A percentile compares a stretch with the other conserved stretches of the same genome.
Conservation (phyloP, 208 protist genomes). For the Leishmania braziliensis region DNA sequence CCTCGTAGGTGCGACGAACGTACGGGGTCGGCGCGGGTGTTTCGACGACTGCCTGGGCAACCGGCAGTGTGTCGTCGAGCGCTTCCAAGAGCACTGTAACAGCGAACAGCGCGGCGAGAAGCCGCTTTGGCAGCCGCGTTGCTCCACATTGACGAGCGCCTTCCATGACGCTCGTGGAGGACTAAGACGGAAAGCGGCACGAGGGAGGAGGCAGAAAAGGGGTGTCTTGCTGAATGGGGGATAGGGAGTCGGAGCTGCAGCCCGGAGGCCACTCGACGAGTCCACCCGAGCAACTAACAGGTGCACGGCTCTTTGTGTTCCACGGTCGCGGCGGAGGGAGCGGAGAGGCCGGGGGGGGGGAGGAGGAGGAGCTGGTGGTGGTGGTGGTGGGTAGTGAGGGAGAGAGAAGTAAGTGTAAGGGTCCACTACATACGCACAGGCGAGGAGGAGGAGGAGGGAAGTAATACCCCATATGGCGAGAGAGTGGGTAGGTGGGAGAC, state of each 20-base stretch:
- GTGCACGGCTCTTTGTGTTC: neutral
- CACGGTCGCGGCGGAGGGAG: neutral
- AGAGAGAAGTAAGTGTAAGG: neutral
- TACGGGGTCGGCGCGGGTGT: conserved; percentile 26
- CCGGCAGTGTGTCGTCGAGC: neutral
- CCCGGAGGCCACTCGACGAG: too few relatives aligned
- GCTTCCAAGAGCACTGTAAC: neutral
- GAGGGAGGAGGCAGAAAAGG: neutral
- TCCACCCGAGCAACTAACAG: neutral
- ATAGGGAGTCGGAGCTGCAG: neutral
- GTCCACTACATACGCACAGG: neutral
- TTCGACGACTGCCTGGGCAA: neutral
- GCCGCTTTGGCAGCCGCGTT: neutral
- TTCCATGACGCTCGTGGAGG: neutral
- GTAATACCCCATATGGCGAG: neutral
- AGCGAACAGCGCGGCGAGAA: neutral
- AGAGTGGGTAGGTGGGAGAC: neutral
- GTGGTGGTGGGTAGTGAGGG: neutral
- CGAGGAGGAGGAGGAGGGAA: neutral
- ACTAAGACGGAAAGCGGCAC: neutral
- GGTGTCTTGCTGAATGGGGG: neutral
- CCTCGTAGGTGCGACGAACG: conserved; percentile 30
- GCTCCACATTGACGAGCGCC: too few relatives aligned
- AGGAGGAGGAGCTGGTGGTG: neutral
- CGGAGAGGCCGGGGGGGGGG: neutral